Evolutionary conservation across 805 yeast genomes (phyloP), one percentile per base, ranked within the genome.

Genomic region (Starmerella vitae): DNA sequence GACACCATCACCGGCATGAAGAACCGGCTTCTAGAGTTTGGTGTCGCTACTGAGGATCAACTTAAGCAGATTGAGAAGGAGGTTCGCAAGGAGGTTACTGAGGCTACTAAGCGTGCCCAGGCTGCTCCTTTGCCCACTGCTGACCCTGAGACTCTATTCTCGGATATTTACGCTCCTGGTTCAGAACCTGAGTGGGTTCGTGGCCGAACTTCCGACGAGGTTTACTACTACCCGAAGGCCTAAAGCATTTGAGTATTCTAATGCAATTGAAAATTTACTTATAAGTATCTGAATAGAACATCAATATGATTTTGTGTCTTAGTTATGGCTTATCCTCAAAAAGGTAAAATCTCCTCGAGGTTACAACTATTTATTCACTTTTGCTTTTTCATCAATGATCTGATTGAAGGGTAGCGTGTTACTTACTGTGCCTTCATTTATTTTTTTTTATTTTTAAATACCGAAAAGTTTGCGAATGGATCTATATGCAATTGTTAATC

Each of bases 1-100:
- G 98, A 91, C 65, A 96, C 97, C 55, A 84, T 91, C 63, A 86
- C 94, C 41, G 97, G 97, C 53, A 75, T 91, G 61, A 88, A 86
- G 74, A 77, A 76, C 57, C 81, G 75, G 48, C 68, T 91, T 51
- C 62, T 86, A 56, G 95, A 85, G 53, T 71, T 76, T 61, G 74
- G 71, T 48, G 76, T 91, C 54, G 93, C 95, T 47, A 71, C 93
- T 45, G 98, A 88, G 71, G 93, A 78, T 43, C 97, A 91, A 71
- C 73, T 91, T 64, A 88, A 85, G 71, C 63, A 81, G 45, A 80
- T 84, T 61, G 98, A 91, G 70, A 91, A 91, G 72, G 85, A 80
- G 52, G 95, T 94, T 48, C 85, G 98, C 72, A 76, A 81, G 57
- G 82, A 76, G 62, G 96, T 91, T 52, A 96, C 85, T 57, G 85